Evolutionary conservation across 805 yeast genomes (phyloP), one percentile per base, ranked within the genome.

Genomic region (Dipodascopsis uninucleata): DNA sequence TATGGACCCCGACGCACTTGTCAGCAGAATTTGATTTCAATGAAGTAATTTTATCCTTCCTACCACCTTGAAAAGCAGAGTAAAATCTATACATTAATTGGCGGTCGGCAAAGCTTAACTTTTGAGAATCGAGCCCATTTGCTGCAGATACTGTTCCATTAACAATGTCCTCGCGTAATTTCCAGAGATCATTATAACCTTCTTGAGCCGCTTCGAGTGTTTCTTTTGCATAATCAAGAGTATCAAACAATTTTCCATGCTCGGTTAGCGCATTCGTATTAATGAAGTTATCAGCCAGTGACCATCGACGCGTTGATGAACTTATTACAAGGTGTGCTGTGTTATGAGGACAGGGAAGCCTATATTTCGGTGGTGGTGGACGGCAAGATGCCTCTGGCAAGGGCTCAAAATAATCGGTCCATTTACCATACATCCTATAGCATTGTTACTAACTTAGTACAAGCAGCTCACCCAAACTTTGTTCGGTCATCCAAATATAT

Each of bases 341-440:
- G 14, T 9, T n/a, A 18, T 34, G 37, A 2, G 37, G 37, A 34
- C 37, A 34, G n/a, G 37, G 24, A 14, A 12, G 24, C 31, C 21
- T 16, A 24, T 21, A 12, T 8, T 8, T 9, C 37, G 8, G 8
- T 14, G 37, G 37, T 28, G 37, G 37, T 17, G 8, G 37, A 7
- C 14, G 12, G 24, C 37, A 34, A 9, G 14, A n/a, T 28, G 21
- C 14, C 31, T 34, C 37, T 8, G 37, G 37, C 31, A 34, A 7
- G 8, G 37, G 37, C 4, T 10, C 14, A 7, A 34, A 34, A 7
- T 34, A 34, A 28, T 34, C 37, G 21, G 37, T 34, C 37, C 37
- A 34, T 16, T 3, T 3, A 3, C 37, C 37, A 3, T 34, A 34
- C 3, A 9, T 14, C n/a, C n/a, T n/a, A n/a, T n/a, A n/a, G n/a